Evolutionary conservation across 345 rosid species (phyloP), one percentile per base, ranked within the genome.

Genomic region (Carallia pectinifolia): DNA sequence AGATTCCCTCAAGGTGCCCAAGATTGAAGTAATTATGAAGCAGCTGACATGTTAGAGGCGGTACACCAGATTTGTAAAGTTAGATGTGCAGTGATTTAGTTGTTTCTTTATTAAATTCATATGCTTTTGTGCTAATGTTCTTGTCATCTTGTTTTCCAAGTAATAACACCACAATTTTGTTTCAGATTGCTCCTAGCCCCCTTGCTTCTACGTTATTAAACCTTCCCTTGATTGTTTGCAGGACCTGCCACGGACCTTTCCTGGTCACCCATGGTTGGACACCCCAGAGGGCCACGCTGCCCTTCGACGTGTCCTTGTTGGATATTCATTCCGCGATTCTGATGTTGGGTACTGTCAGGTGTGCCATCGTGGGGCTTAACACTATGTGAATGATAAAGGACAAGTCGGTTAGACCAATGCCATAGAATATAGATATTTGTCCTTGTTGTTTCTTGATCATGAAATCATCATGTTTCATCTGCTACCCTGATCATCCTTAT

Each of bases 271-370:
- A 15, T 96, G 99, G 99, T 78, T 96, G 82, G 99, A 96, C 83
- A 96, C 99, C 58, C 88, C 90, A n/a, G 96, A 96, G 68, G 98
- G 99, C 66, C 98, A 96, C 82, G 93, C 96, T 70, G 71, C 99
- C 61, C 84, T 96, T 30, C 74, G 97, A 36, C 95, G 98, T 65
- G 97, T 96, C 71, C 99, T 96, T 71, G 97, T 92, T 58, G 98
- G 82, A 9, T 96, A 96, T 78, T 96, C 99, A 31, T 96, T 90
- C 66, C 96, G 99, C 17, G 99, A 96, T 78, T 96, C 99, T 72
- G 98, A 96, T 82, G 99, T 96, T 74, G 99, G 99, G 58, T 96
- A 96, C 62, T 96, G 99, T 80, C 99, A 96, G 97, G 99, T 96
- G 77, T 52, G 81, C 67, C 19, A 16, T 62, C 29, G 8, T 19